Evolutionary conservation across 371 early-diverging fungal genomes (phyloP), one percentile per base, ranked within the genome.

Genomic region (Apophysomyces ossiformis): DNA sequence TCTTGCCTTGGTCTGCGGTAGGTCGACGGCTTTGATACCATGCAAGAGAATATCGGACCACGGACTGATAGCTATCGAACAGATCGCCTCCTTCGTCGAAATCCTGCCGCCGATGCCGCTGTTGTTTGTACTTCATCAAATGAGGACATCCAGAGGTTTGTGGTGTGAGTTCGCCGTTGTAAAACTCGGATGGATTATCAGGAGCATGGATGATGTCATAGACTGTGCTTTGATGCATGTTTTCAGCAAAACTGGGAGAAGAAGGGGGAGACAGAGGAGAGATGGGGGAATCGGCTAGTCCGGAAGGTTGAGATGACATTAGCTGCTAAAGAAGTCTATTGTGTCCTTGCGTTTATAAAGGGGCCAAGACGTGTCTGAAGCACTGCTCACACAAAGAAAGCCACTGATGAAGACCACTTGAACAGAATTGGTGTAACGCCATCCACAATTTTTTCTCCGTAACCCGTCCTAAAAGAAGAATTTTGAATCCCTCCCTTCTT

Each of bases 181-280:
- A 78, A 46, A 81, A 81, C 11, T 73, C 70, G 39, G 71, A 11
- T 41, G 77, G 75, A 46, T 76, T 78, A 58, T 78, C 68, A n/a
- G 70, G 8, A 41, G 75, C 67, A 65, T 76, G 71, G 37, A 81
- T 65, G 21, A 81, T 68, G 65, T 78, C 75, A 44, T 73, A 81
- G 5, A 78, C 73, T 9, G 78, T 73, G 35, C 37, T 18, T 13
- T 36, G 39, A 32, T 50, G 50, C 15, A 39, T 36, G 54, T 64
- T 46, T 18, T 69, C 69, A 39, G 69, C 41, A 37, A 69, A 69
- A 47, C 58, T 69, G 5, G 70, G 70, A 6, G 70, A 66, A 18
- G 70, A 65, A 11, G 70, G 66, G 16, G 70, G 63, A 3, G 70
- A 69, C 16, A 69, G 38, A 11, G 65, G 63, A 13, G 70, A 69